A percentile compares a stretch with the other conserved stretches of the same genome.
Evolutionary conservation across 192 early-diverging fungal genomes (phyloP).

Genomic region (Chytriomyces confervae): DNA sequence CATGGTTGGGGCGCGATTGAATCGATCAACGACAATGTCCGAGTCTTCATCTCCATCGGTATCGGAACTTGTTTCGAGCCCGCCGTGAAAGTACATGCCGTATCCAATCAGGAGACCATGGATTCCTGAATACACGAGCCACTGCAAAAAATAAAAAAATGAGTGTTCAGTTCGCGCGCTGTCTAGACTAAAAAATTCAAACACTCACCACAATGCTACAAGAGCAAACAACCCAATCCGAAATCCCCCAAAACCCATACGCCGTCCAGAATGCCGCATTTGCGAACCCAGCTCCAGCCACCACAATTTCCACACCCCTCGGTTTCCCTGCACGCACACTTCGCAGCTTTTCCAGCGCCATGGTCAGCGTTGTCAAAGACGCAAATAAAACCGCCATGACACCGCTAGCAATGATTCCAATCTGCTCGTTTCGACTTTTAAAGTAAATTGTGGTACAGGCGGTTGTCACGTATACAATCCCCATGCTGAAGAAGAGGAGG

Average conservation of each 20-base stretch:
- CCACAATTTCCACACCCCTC: constrained; percentile 5
- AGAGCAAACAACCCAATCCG: constrained; percentile 25
- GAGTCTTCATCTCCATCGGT: constrained; percentile 26
- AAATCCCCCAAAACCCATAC: constrained; percentile 27
- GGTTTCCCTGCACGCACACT: neutral
- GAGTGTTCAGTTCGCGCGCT: too few species aligned
- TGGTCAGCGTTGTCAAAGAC: neutral
- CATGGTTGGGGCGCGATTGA: constrained; percentile 33
- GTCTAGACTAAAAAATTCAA: too few species aligned
- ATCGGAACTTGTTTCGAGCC: constrained; percentile 38
- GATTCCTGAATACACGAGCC: neutral
- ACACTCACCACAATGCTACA: neutral
- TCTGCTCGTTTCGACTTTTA: neutral
- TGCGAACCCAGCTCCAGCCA: neutral
- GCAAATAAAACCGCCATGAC: constrained; percentile 1
- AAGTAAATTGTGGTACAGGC: constrained; percentile 35
- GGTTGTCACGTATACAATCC: constrained; percentile 19
- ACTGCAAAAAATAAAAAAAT: too few species aligned
- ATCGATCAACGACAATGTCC: constrained; percentile 30
- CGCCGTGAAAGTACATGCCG: constrained; percentile 23
- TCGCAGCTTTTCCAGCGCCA: constrained; percentile 17
- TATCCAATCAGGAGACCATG: constrained; percentile 18
- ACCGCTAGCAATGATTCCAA: constrained; percentile 11
- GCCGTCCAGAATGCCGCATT: constrained; percentile 13
- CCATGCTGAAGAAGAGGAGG: constrained; percentile 20